Percentiles rank a stretch among this genome's conserved stretches.
Evolutionary conservation across 352 stramenopile genomes (phyloP).

Genomic region (Detonula confervacea): DNA sequence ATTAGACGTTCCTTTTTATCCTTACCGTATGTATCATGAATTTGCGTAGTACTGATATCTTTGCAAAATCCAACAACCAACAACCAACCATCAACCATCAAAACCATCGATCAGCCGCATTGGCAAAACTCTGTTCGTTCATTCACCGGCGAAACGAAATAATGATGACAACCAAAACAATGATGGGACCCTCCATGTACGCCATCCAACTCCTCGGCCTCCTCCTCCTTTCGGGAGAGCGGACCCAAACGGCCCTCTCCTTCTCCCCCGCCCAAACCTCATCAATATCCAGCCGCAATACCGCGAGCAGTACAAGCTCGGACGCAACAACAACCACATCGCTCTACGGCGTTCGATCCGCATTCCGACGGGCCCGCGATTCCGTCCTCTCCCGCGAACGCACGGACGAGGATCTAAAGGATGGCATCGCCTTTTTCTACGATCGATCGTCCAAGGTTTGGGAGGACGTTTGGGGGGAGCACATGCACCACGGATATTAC

Average conservation of each 20-base stretch:
- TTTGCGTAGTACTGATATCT: no score
- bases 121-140: no score
- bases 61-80: no score
- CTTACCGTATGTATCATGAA: no score
- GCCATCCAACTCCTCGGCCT: conserved; percentile 10
- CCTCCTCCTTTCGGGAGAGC: conserved; percentile 1
- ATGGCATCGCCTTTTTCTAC: conserved; percentile 89
- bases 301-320: background rate
- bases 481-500: conserved; percentile 91
- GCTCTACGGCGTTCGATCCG: conserved; percentile 42
- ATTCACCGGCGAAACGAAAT: no score
- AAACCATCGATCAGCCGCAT: no score
- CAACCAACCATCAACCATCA: background rate
- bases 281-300: background rate
- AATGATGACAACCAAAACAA: background rate
- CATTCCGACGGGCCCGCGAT: conserved; percentile 54
- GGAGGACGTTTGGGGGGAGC: conserved; percentile 87
- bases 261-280: background rate
- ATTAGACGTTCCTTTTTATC: no score
- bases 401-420: conserved; percentile 83
- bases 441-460: conserved; percentile 87
- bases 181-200: no score
- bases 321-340: no score
- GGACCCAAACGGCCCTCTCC: conserved; percentile 4
- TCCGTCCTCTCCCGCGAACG: conserved; percentile 69